Base-by-base conservation (phyloP, 257 asterid genomes). In the Knoxia roxburghii region DNA sequence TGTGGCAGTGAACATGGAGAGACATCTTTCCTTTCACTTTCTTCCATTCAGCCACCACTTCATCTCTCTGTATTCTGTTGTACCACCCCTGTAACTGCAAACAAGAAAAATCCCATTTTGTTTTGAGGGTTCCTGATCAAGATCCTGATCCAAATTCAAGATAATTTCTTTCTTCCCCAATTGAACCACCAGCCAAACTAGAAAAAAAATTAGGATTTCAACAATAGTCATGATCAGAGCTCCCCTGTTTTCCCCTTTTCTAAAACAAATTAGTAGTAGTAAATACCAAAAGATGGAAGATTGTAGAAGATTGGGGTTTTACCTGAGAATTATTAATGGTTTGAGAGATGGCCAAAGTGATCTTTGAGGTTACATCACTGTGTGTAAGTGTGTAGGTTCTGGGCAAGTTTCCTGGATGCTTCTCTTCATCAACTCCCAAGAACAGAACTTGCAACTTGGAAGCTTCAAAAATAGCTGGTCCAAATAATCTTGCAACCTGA, bases 61-160 rank as follows among this genome's bases (percentile, higher is more conserved):
- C 98, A 72, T 92, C 98, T 53, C 98, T 89, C 35, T 92, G 96
- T 33, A 92, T 69, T 77, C 72, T 92, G 66, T 82, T 92, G 81
- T 89, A 92, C 98, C 98, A 92, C 32, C 98, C 98, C 61, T 92
- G 96, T 68, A 92, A 79, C 98, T 92, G 85, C 86, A n/a, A n/a
- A n/a, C n/a, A 83, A 69, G 43, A 57, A 41, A 50, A 58, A 58
- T 53, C 2, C 45, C 68, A 37, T 37, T 17, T 18, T 2, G 10
- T 50, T 37, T 14, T 52, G 4, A 37, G 41, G 6, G 9, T 37
- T 9, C 5, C n/a, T 13, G 32, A 55, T 55, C 37, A 11, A 51
- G 51, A 21, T 32, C 6, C 21, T 35, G 27, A 39, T 0, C 29
- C 20, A 1, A 9, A 64, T 37, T 37, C 41, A 4, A 37, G 41